Base-by-base conservation (phyloP, 2,329 filamentous ascomycete genomes). In the Sclerotinia glacialis region DNA sequence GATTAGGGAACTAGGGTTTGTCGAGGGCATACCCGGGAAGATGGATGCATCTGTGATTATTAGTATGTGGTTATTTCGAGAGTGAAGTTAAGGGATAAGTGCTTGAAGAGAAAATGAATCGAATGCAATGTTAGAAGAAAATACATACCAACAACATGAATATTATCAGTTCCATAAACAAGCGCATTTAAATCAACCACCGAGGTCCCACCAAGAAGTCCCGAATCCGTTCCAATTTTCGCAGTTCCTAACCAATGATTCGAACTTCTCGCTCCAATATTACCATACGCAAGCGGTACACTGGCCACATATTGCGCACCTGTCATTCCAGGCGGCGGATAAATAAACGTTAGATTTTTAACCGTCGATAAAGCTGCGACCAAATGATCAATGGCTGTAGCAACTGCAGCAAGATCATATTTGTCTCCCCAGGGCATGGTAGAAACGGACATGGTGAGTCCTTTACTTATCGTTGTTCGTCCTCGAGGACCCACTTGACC, bases 91-190 rank as follows among this genome's bases (percentile, higher is more conserved):
- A 4, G 8, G 2, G 21, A 21, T n/a, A 11, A 21, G 12, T 12
- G 26, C 23, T 34, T 21, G 37, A 7, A 12, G 5, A n/a, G n/a
- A 34, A 26, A 12, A 21, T 85, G 0, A 85, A 88, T 18, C 0
- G 9, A 26, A 14, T 1, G 37, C 40, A 31, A 47, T 8, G 4
- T 8, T 40, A 2, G n/a, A 18, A n/a, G 21, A 23, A 21, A 12
- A 44, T 44, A 60, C 37, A 52, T 65, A 50, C 54, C 88, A 5
- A 90, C 85, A 18, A 90, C 84, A 72, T 87, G 89, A 54, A 89
- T 79, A 77, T 90, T 89, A 72, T 89, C 85, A 0, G 85, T 89
- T 47, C 87, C 87, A 72, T 85, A 89, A 7, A 90, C 86, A 77
- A 83, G 85, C 66, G 86, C 84, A 76, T 89, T 80, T 14, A 81